phyloP scores from a whole-genome alignment of 2,329 filamentous ascomycete genomes.

The Fusarium mangiferae region DNA sequence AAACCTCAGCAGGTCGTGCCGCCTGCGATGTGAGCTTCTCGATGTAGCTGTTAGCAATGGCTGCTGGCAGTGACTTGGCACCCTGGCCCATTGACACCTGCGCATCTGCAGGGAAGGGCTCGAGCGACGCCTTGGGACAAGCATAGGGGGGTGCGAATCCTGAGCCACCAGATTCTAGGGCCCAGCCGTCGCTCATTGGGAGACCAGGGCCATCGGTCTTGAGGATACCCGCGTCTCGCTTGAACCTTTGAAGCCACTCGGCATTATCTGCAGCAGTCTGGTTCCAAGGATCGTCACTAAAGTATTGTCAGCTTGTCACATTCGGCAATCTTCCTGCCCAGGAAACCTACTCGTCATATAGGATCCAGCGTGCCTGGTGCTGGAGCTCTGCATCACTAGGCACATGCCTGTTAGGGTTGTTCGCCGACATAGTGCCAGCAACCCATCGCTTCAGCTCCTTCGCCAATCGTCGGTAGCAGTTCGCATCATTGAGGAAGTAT shows the following conservation, averaged over 20 bases:
- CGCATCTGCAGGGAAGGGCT: slow-evolving; percentile 49
- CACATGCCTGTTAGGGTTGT: slow-evolving; percentile 69
- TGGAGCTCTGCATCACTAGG: slow-evolving; percentile 71
- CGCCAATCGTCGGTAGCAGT: slow-evolving; percentile 67
- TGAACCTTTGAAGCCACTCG: slow-evolving; percentile 72
- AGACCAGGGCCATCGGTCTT: slow-evolving; percentile 63
- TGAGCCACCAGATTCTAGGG: slow-evolving; percentile 60
- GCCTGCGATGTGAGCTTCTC: slow-evolving; percentile 56
- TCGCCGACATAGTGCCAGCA: slow-evolving; percentile 63
- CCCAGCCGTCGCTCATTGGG: slow-evolving; percentile 55
- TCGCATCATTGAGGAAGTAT: slow-evolving; percentile 68
- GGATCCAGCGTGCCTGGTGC: slow-evolving; percentile 70
- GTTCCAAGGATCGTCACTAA: slow-evolving; percentile 71
- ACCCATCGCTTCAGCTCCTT: slow-evolving; percentile 65
- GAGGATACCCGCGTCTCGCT: slow-evolving; percentile 65
- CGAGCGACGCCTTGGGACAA: slow-evolving; percentile 54
- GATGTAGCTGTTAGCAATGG: slow-evolving; percentile 61
- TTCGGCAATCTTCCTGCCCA: not conserved
- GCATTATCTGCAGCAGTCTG: slow-evolving; percentile 71
- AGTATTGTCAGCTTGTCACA: slow-evolving; percentile 29
- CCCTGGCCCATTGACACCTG: slow-evolving; percentile 50
- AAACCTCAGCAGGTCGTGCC: slow-evolving; percentile 60
- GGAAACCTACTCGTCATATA: slow-evolving; percentile 67
- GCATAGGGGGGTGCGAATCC: slow-evolving; percentile 67
- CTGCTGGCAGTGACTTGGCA: slow-evolving; percentile 55